Base-by-base conservation (phyloP, 805 yeast genomes). In the Komagataella mondaviorum region DNA sequence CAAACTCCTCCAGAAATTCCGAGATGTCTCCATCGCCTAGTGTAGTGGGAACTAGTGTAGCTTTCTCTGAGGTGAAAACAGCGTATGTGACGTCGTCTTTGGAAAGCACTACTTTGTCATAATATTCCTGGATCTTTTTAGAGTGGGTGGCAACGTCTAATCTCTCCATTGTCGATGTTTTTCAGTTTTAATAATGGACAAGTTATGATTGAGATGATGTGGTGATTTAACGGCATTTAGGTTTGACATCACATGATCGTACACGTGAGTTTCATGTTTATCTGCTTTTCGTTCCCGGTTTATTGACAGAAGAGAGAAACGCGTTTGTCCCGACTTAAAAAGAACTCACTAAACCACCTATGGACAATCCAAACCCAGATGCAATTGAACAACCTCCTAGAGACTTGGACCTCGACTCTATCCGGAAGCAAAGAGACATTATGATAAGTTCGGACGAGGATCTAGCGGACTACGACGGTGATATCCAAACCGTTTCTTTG, bases 1-100 rank as follows among this genome's bases (percentile, higher is more conserved):
- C 84, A 64, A 93, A 91, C 55, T 85, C 78, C 44, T 78, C 81
- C 45, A 87, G 80, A 62, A 93, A 88, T 52, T 88, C 96, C 46
- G 73, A 72, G 59, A 93, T 80, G 52, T 77, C 81, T 16, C 85
- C 88, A 48, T 73, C 66, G 48, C 91, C 93, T 4, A 71, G 58
- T 16, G 67, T 71, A 3, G 71, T 63, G 43, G 77, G 79, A 30
- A 67, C 70, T 55, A 77, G 69, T 10, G 77, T 68, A 48, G 75
- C 75, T 52, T 71, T 72, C 57, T 81, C 82, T 44, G 93, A 91
- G 8, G 90, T 81, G 65, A 84, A 86, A 45, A 93, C 81, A 24
- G 85, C 86, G 81, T 93, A 93, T 8, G 83, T 72, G 49, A 77
- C 71, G 46, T 72, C 75, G 12, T 80, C 76, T 59, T 85, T 90